A percentile compares a stretch with the other conserved stretches of the same genome.
These are phyloP conservation scores for Stachybotrys elegans DNA, from an alignment of 2,329 filamentous ascomycete species.

Conservation along the genomic window DNA sequence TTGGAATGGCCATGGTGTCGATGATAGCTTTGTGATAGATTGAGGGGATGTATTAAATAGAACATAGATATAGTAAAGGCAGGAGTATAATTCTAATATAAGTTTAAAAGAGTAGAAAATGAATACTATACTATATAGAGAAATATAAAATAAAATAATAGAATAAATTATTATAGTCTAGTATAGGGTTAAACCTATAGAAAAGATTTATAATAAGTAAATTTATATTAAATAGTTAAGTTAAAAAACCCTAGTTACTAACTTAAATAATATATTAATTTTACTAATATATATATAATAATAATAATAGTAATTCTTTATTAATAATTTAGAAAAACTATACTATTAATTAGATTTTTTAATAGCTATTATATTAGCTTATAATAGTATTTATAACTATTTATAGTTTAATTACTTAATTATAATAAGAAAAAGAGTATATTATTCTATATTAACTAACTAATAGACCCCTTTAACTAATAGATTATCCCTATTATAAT, in stretches of 20 bases:
- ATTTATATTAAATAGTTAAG: neutral
- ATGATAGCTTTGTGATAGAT: too few species aligned
- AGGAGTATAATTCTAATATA: neutral
- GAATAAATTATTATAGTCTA: neutral
- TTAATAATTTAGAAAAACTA: conserved; percentile 2
- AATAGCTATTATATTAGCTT: neutral
- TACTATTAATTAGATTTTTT: conserved; percentile 1
- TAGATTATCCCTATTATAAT: neutral
- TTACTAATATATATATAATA: neutral
- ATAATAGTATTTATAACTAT: neutral
- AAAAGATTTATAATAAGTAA: neutral
- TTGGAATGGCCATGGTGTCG: conserved; percentile 84
- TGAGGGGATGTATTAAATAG: too few species aligned
- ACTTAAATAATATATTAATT: conserved; percentile 2
- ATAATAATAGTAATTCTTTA: conserved; percentile 2
- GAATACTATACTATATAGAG: neutral
- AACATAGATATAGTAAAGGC: neutral
- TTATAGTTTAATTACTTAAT: neutral
- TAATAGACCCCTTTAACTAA: neutral
- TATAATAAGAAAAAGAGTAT: neutral
- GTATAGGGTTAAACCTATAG: neutral
- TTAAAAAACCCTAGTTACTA: neutral
- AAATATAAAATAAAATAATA: neutral
- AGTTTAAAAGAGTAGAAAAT: neutral
- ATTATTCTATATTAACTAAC: neutral